phyloP scores from a whole-genome alignment of 2,329 filamentous ascomycete species.

The Botrytis elliptica region DNA sequence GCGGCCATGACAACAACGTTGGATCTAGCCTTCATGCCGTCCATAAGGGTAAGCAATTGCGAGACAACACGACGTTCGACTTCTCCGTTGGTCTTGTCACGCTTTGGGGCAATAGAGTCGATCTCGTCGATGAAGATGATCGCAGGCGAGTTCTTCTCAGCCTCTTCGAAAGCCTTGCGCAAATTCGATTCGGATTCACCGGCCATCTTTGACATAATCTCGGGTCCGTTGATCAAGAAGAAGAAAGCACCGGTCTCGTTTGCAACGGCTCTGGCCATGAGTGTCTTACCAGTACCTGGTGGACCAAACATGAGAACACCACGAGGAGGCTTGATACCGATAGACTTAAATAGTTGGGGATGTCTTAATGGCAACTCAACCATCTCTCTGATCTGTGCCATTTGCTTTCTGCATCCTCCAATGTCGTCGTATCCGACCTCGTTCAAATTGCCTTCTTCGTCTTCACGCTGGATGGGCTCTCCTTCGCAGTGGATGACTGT shows the following conservation, averaged over 20 bases:
- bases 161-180: slow-evolving; percentile 98
- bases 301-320: slow-evolving; percentile 96
- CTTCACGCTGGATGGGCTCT: slow-evolving; percentile 93
- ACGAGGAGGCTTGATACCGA: slow-evolving; percentile 98
- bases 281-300: slow-evolving; percentile 97
- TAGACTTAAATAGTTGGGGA: slow-evolving; percentile 99
- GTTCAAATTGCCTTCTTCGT: slow-evolving; percentile 98
- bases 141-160: slow-evolving; percentile 97
- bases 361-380: slow-evolving; percentile 95
- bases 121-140: slow-evolving; percentile 99
- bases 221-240: slow-evolving; percentile 98
- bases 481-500: slow-evolving; percentile 99
- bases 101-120: slow-evolving; percentile 98
- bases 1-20: slow-evolving; percentile 99
- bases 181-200: slow-evolving; percentile 98
- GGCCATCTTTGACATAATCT: slow-evolving; percentile 99
- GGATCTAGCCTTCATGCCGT: slow-evolving; percentile 98
- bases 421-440: slow-evolving; percentile 99
- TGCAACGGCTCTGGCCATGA: slow-evolving; percentile 97
- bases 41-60: slow-evolving; percentile 95
- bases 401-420: slow-evolving; percentile 98
- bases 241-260: slow-evolving; percentile 99
- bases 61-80: slow-evolving; percentile 98
- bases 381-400: slow-evolving; percentile 98
- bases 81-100: slow-evolving; percentile 99